Evolutionary conservation across 1,284 basidiomycete genomes (phyloP).

Genomic region (Schizophyllum commune): DNA sequence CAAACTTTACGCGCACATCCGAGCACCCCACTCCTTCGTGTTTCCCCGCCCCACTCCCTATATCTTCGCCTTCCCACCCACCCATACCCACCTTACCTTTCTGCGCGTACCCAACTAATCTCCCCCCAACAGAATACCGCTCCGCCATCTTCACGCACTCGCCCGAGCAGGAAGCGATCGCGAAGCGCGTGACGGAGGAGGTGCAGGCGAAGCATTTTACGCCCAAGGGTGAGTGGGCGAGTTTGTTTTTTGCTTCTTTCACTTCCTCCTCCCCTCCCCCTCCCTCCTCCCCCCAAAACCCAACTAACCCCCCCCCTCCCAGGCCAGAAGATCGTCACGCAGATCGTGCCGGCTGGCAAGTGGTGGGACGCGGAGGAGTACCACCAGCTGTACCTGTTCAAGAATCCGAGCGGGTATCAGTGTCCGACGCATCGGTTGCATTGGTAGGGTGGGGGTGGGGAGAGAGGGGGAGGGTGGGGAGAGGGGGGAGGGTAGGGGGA

Average conservation of each 20-base stretch:
- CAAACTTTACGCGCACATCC: no score
- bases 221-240: conserved; percentile 50
- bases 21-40: no score
- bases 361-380: conserved; percentile 87
- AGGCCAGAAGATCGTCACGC: conserved; percentile 62
- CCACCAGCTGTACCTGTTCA: conserved; percentile 80
- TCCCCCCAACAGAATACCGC: conserved; percentile 67
- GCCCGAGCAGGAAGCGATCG: conserved; percentile 69
- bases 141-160: conserved; percentile 86
- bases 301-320: neutral
- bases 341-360: conserved; percentile 53
- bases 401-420: conserved; percentile 43
- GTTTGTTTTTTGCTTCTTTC: neutral
- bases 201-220: conserved; percentile 80
- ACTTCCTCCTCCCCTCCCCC: neutral
- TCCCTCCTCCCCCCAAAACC: neutral
- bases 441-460: conserved; percentile 25
- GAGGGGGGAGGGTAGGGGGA: conserved; percentile 3
- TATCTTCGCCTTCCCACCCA: no score
- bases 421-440: conserved; percentile 41
- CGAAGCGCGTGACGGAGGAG: conserved; percentile 75
- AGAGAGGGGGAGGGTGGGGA: no score
- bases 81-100: no score
- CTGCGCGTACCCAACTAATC: no score
- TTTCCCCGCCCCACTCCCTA: no score